A percentile compares a stretch with the other conserved stretches of the same genome.
phyloP scores from a whole-genome alignment of 768 basidiomycete genomes.

The Hericium alpestre region DNA sequence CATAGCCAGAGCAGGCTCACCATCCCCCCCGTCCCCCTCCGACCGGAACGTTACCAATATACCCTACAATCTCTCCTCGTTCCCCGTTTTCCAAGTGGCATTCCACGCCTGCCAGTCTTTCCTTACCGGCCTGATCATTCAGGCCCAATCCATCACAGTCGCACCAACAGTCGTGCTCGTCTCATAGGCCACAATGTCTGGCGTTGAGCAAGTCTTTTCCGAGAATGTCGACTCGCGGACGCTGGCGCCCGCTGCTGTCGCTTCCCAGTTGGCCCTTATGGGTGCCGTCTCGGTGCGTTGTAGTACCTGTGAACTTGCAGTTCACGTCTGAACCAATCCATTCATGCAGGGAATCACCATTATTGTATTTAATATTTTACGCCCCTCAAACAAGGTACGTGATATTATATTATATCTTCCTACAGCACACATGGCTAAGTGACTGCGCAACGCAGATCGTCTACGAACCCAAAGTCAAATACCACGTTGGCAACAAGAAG shows the following conservation, averaged over 20 bases:
- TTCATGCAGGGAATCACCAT: constrained; percentile 48
- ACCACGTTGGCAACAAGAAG: constrained; percentile 65
- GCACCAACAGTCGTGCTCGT: background rate
- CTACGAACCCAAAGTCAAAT: constrained; percentile 92
- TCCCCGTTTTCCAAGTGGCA: background rate
- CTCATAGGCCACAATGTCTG: constrained; percentile 18
- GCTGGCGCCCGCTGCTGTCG: constrained; percentile 74
- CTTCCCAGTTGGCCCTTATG: constrained; percentile 71
- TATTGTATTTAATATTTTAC: constrained; percentile 70
- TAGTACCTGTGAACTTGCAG: background rate
- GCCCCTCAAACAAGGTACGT: constrained; percentile 79
- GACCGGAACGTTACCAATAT: background rate
- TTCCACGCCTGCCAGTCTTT: background rate
- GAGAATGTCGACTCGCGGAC: constrained; percentile 34
- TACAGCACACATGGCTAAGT: background rate
- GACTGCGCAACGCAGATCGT: constrained; percentile 43
- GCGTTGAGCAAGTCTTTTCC: constrained; percentile 22
- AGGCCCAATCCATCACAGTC: background rate
- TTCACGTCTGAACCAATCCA: background rate
- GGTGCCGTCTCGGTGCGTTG: constrained; percentile 54
- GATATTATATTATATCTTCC: too few species aligned
- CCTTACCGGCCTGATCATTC: background rate
- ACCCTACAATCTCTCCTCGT: background rate
- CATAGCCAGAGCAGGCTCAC: background rate
- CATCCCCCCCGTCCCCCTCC: background rate